phyloP scores from a whole-genome alignment of 192 early-diverging fungal genomes.

The Cetraspora pellucida region DNA sequence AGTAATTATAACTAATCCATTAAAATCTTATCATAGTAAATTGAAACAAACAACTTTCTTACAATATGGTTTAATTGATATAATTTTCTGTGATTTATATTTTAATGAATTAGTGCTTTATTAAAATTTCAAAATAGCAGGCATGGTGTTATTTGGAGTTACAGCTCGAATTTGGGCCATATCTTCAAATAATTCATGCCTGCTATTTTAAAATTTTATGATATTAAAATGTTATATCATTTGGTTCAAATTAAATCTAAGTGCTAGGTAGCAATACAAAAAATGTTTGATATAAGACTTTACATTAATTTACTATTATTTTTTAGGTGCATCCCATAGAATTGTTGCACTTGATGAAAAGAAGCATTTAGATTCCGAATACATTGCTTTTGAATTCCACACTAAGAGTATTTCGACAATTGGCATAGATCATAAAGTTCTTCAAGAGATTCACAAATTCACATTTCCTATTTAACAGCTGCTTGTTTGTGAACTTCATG shows the following conservation, averaged over 20 bases:
- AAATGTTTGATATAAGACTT: too few relatives aligned
- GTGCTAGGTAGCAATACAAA: too few relatives aligned
- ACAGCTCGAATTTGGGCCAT: too few relatives aligned
- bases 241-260: not conserved
- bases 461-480: slow-evolving; percentile 2
- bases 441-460: slow-evolving; percentile 18
- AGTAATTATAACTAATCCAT: slow-evolving; percentile 6
- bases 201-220: too few relatives aligned
- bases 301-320: not conserved
- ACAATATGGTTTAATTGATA: slow-evolving; percentile 17
- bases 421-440: slow-evolving; percentile 10
- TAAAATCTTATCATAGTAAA: slow-evolving; percentile 29
- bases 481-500: slow-evolving; percentile 6
- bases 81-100: not conserved
- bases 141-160: not conserved
- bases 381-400: slow-evolving; percentile 4
- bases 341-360: slow-evolving; percentile 17
- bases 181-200: too few relatives aligned
- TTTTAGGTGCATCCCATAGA: slow-evolving; percentile 9
- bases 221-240: too few relatives aligned
- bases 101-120: too few relatives aligned
- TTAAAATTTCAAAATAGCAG: not conserved
- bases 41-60: not conserved
- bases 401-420: not conserved
- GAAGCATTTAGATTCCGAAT: not conserved